Base-by-base conservation (phyloP, 208 protist species). In the Trypanosoma platydactyli region DNA sequence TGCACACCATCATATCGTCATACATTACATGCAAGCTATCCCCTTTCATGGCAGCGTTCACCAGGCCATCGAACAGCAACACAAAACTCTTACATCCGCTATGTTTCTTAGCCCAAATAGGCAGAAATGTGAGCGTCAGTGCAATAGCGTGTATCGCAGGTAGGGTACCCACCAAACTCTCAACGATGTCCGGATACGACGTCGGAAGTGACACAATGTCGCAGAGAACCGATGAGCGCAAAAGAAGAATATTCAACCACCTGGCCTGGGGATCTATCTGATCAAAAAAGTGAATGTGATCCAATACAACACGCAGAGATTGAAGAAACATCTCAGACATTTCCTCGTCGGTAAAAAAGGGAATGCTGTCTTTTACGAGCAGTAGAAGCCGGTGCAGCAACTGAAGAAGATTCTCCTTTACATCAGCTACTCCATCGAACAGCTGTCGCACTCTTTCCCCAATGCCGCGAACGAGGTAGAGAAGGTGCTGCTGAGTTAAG, bases 211-310 rank as follows among this genome's bases (percentile, higher is more conserved):
- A 46, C 13, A 64, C 46, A 53, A 83, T 29, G 11, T 65, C 33
- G 15, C 60, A 35, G 3, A 55, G 27, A 0, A 85, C 40, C 2
- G 81, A 79, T 4, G 81, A 79, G 12, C 79, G 76, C 49, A 59
- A 42, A 15, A 64, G 57, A 68, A 83, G 80, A 33, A 45, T 33
- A 11, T 57, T 58, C 44, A 88, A 60, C 85, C 85, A 91, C 49
- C 29, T 25, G 18, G 77, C 81, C 5, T 38, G 42, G 38, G 85
- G 70, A 65, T 91, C 85, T 6, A 75, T 55, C 9, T 22, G 22
- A 33, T 64, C 50, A 52, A 80, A 73, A 4, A 54, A 49, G 1
- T 18, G 24, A 16, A 74, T 61, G 22, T 79, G 73, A 1, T 71
- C 42, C 5, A 83, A 60, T 11, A 81, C 69, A 12, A 68, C 55